A percentile compares a stretch with the other conserved stretches of the same genome.
These are phyloP conservation scores for Blastobotrys indianensis DNA, from an alignment of 1,139 yeast genomes.

Conservation along the genomic window DNA sequence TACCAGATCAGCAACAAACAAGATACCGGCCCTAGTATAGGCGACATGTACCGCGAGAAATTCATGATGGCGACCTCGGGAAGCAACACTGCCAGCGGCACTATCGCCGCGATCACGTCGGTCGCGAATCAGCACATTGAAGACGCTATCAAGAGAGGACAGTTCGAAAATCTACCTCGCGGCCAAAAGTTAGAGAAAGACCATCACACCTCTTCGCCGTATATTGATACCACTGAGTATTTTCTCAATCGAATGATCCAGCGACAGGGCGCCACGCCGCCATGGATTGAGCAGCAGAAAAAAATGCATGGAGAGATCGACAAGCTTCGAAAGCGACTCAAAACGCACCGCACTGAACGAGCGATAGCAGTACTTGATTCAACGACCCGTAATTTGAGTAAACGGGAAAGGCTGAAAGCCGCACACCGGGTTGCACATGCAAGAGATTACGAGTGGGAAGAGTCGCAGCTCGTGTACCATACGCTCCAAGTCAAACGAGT, in stretches of 20 bases:
- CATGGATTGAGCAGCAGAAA: slow-evolving; percentile 82
- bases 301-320: slow-evolving; percentile 45
- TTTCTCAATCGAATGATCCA: slow-evolving; percentile 67
- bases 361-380: neutral
- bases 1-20: slow-evolving; percentile 45
- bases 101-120: slow-evolving; percentile 51
- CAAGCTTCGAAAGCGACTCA: slow-evolving; percentile 36
- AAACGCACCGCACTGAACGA: slow-evolving; percentile 16
- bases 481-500: slow-evolving; percentile 42
- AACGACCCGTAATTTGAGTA: neutral
- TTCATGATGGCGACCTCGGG: slow-evolving; percentile 41
- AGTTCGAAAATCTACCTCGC: slow-evolving; percentile 57
- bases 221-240: slow-evolving; percentile 54
- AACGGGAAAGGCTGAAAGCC: neutral
- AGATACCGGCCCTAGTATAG: slow-evolving; percentile 41
- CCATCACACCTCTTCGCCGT: slow-evolving; percentile 38
- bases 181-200: slow-evolving; percentile 54
- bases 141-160: slow-evolving; percentile 67
- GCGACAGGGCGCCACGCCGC: slow-evolving; percentile 74
- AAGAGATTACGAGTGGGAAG: slow-evolving; percentile 35
- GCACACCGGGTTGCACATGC: slow-evolving; percentile 1
- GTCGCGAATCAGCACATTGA: slow-evolving; percentile 72
- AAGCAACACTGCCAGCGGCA: slow-evolving; percentile 49
- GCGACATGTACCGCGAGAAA: slow-evolving; percentile 57
- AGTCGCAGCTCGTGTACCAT: slow-evolving; percentile 37